Conservation (phyloP, 192 early-diverging fungal species). For the Coemansia sp. region DNA sequence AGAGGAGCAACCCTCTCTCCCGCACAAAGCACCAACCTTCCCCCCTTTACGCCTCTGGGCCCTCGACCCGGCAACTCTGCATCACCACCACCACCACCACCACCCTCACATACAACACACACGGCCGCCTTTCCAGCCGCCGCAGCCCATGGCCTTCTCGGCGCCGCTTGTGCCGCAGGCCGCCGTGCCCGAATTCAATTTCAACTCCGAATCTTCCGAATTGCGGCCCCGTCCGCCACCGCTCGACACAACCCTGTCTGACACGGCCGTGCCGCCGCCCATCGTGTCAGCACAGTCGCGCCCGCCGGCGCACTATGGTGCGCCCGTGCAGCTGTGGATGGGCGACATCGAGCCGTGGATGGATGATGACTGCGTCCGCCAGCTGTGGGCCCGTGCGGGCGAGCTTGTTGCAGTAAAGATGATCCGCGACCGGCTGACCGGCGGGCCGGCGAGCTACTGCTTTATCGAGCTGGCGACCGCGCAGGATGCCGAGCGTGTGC, state of each 20-base stretch:
- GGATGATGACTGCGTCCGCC: constrained; percentile 89
- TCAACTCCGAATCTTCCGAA: neutral
- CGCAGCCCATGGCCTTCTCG: neutral
- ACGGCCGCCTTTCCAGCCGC: too few species aligned
- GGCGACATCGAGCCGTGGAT: constrained; percentile 97
- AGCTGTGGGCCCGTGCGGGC: constrained; percentile 79
- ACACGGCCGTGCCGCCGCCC: neutral
- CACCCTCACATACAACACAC: too few species aligned
- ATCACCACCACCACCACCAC: too few species aligned
- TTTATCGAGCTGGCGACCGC: constrained; percentile 81
- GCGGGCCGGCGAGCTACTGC: constrained; percentile 80
- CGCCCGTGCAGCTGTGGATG: constrained; percentile 66
- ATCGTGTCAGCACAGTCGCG: too few species aligned
- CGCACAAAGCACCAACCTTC: too few species aligned
- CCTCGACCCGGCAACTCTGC: too few species aligned
- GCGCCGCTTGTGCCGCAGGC: neutral
- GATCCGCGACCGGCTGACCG: constrained; percentile 89
- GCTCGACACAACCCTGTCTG: neutral
- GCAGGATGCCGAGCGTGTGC: constrained; percentile 64
- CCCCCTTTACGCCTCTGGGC: too few species aligned
- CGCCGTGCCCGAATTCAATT: neutral
- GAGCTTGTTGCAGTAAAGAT: constrained; percentile 89
- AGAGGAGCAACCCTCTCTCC: too few species aligned
- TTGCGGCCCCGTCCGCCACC: neutral
- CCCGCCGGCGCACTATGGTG: too few species aligned